Conservation (phyloP, 2,329 filamentous ascomycete species). For the Ampelomyces quisqualis region DNA sequence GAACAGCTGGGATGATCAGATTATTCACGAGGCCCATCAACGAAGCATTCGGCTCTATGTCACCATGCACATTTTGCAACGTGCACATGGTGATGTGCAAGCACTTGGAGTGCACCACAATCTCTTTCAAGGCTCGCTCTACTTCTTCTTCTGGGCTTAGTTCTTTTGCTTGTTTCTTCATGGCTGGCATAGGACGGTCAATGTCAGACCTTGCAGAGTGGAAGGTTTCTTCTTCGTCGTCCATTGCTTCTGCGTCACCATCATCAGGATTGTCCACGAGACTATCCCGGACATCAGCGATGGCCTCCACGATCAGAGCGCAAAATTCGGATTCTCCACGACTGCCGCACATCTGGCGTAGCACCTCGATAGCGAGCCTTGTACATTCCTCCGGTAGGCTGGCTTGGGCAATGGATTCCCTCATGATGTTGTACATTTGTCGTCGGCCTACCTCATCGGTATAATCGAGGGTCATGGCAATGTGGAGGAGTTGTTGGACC, state of each 20-base stretch:
- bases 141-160: slow-evolving; percentile 56
- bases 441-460: slow-evolving; percentile 94
- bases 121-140: slow-evolving; percentile 79
- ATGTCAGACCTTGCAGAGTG: slow-evolving; percentile 89
- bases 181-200: slow-evolving; percentile 52
- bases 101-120: slow-evolving; percentile 98
- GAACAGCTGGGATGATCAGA: slow-evolving; percentile 89
- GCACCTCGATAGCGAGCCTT: slow-evolving; percentile 77
- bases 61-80: slow-evolving; percentile 87
- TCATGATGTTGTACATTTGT: slow-evolving; percentile 91
- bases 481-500: slow-evolving; percentile 90
- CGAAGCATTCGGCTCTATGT: slow-evolving; percentile 83
- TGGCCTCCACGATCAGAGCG: slow-evolving; percentile 83
- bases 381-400: slow-evolving; percentile 92
- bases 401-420: slow-evolving; percentile 80
- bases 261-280: slow-evolving; percentile 71
- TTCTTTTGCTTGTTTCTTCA: slow-evolving; percentile 41
- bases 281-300: slow-evolving; percentile 94
- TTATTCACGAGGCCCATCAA: slow-evolving; percentile 99
- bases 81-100: slow-evolving; percentile 97
- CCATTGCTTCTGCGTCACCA: slow-evolving; percentile 51
- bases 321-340: slow-evolving; percentile 82
- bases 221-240: slow-evolving; percentile 70
- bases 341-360: slow-evolving; percentile 79
- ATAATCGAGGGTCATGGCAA: slow-evolving; percentile 89